Percentiles rank a stretch among this genome's conserved stretches.
Conservation (phyloP, 1,139 yeast genomes). For the Wickerhamiella infanticola region DNA sequence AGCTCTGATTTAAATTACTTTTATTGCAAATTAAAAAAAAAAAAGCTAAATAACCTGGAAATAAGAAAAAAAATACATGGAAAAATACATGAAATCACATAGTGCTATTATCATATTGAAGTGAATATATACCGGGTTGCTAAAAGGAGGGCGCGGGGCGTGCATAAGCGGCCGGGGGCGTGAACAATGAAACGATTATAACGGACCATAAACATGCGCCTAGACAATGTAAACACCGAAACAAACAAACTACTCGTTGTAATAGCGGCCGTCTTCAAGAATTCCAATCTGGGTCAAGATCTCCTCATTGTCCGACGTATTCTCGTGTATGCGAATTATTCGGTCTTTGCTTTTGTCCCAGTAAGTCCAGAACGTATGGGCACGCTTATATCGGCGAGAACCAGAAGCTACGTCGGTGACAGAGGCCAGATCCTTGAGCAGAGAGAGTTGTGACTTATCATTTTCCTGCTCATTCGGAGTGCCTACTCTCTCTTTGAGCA, state of each 20-base stretch:
- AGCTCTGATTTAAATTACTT: too few relatives aligned
- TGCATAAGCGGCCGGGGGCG: neutral
- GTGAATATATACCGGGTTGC: neutral
- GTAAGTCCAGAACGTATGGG: constrained; percentile 21
- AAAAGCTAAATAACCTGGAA: too few relatives aligned
- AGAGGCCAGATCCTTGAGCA: constrained; percentile 7
- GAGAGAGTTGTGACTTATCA: constrained; percentile 4
- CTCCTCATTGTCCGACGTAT: constrained; percentile 10
- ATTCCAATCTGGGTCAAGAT: constrained; percentile 15
- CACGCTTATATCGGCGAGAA: constrained; percentile 12
- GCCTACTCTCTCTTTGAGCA: constrained; percentile 8
- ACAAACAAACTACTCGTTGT: constrained; percentile 4
- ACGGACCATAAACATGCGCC: neutral
- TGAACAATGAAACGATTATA: neutral
- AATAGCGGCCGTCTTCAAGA: constrained; percentile 20
- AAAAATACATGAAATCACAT: neutral
- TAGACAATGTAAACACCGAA: neutral
- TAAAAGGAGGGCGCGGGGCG: neutral
- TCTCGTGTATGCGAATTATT: constrained; percentile 12
- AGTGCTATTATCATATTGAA: neutral
- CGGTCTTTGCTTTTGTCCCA: constrained; percentile 22
- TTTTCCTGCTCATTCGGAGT: constrained; percentile 5
- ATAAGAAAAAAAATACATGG: neutral
- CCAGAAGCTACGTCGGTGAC: constrained; percentile 10
- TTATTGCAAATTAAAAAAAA: too few relatives aligned